These are phyloP conservation scores for Ceratocystiopsis minuta DNA, from an alignment of 2,329 filamentous ascomycete species.

Conservation along the genomic window DNA sequence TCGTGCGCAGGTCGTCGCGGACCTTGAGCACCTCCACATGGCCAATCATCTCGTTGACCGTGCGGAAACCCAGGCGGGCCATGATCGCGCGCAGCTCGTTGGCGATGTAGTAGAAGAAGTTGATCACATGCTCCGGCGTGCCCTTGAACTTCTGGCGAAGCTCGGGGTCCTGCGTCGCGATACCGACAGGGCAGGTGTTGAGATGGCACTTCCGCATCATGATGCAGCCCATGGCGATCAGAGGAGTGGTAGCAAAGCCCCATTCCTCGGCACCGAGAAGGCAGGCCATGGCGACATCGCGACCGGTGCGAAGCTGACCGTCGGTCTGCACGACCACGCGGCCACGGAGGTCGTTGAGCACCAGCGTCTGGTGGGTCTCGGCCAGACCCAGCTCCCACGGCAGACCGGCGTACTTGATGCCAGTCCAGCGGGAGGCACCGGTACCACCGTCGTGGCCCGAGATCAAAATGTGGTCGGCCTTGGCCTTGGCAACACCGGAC, in stretches of 20 bases:
- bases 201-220: slow-evolving; percentile 69
- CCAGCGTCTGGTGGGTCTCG: slow-evolving; percentile 90
- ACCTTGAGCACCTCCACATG: slow-evolving; percentile 74
- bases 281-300: slow-evolving; percentile 88
- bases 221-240: slow-evolving; percentile 94
- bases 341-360: slow-evolving; percentile 86
- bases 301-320: slow-evolving; percentile 79
- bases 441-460: slow-evolving; percentile 95
- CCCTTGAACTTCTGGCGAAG: slow-evolving; percentile 85
- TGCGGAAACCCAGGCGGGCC: slow-evolving; percentile 87
- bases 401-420: slow-evolving; percentile 94
- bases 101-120: slow-evolving; percentile 96
- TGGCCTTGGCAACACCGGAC: slow-evolving; percentile 92
- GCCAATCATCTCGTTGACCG: slow-evolving; percentile 95
- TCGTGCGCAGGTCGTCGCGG: slow-evolving; percentile 70
- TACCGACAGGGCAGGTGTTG: slow-evolving; percentile 80
- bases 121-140: slow-evolving; percentile 90
- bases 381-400: slow-evolving; percentile 94
- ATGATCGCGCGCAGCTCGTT: slow-evolving; percentile 95
- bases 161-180: slow-evolving; percentile 89
- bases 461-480: slow-evolving; percentile 91
- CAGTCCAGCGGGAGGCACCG: slow-evolving; percentile 91
- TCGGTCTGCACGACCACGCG: slow-evolving; percentile 94
- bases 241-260: slow-evolving; percentile 84
- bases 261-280: slow-evolving; percentile 94